Base-by-base conservation (phyloP, 345 rosid species). In the Litchi chinensis region DNA sequence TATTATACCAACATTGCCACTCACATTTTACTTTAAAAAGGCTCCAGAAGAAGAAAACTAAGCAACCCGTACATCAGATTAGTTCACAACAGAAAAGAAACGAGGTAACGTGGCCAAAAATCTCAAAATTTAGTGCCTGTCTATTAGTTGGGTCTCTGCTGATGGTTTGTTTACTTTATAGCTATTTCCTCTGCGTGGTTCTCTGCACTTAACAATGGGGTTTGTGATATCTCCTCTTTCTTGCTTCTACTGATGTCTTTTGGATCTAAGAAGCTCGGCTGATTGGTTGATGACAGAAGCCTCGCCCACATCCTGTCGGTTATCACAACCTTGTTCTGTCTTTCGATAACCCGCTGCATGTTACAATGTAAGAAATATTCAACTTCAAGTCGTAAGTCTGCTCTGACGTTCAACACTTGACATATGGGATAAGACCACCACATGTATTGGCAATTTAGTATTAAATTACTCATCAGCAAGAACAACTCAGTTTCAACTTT, bases 241-340 rank as follows among this genome's bases (percentile, higher is more conserved):
- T 83, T 81, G 56, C 77, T 70, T 26, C 73, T 81, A 1, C 44
- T 37, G 60, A 83, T 41, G 66, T 80, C 85, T 78, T 81, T 80
- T 1, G 73, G 84, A 74, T 79, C 69, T 79, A 87, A 56, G 87
- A 92, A 92, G 80, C 94, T 90, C n/a, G 97, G 97, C 82, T 92
- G 97, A 70, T 88, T 83, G n/a, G 97, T 90, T 50, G 94, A 89
- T 39, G 91, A 89, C 19, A 90, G 90, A 46, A 91, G 88, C 78
- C 97, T 84, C 15, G 97, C 97, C 97, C 97, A 92, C 93, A 90
- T 91, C 75, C 94, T 87, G 81, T 92, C 93, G 6, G 93, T 89
- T 74, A 92, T 92, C 69, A 91, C 91, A 21, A 91, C 93, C 79
- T 86, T 76, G 89, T 86, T 81, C 85, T 86, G 93, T 72, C 64